Evolutionary conservation across 371 early-diverging fungal genomes (phyloP).

Genomic region (Quaeritorhiza haematococci): DNA sequence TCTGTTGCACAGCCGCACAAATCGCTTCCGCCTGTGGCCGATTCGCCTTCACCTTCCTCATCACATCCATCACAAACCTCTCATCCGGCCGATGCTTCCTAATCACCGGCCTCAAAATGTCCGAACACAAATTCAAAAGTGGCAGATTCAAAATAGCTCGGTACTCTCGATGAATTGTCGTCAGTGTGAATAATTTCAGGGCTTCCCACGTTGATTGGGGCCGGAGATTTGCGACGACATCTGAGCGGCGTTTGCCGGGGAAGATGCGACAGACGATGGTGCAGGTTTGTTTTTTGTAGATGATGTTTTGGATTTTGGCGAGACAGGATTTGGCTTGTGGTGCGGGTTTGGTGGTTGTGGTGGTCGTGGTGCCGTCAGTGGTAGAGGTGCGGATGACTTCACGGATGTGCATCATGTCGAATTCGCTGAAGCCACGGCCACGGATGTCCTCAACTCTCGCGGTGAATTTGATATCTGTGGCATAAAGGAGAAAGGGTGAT

Average conservation of each 20-base stretch:
- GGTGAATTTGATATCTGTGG: not conserved
- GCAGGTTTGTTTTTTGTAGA: constrained; percentile 14
- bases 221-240: constrained; percentile 13
- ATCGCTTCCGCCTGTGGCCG: constrained; percentile 88
- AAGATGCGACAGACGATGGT: constrained; percentile 12
- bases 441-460: not conserved
- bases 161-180: constrained; percentile 82
- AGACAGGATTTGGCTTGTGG: constrained; percentile 14
- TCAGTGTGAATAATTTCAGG: constrained; percentile 43
- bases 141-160: constrained; percentile 64
- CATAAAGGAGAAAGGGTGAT: too few relatives aligned
- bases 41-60: constrained; percentile 69
- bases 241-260: constrained; percentile 6
- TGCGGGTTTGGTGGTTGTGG: too few relatives aligned
- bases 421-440: not conserved
- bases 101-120: constrained; percentile 59
- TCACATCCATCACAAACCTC: constrained; percentile 43
- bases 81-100: constrained; percentile 23
- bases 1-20: constrained; percentile 55
- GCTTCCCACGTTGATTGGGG: constrained; percentile 18
- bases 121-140: constrained; percentile 54
- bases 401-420: not conserved
- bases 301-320: constrained; percentile 18
- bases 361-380: too few relatives aligned
- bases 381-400: too few relatives aligned